Base-by-base conservation (phyloP, 164 flowering plant species). In the Umbellularia californica region DNA sequence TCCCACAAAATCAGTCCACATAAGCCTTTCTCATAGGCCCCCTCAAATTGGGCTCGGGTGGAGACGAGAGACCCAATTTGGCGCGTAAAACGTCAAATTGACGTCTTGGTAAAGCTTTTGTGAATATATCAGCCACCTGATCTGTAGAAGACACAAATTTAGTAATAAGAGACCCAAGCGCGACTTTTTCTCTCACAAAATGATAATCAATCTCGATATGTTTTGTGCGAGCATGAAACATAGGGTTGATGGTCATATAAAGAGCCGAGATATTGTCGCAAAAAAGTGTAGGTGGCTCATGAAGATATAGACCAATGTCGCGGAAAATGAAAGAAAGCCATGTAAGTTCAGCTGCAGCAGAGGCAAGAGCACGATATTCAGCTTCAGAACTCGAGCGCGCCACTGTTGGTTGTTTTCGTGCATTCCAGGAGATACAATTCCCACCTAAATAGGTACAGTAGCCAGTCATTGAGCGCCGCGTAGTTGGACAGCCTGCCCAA, bases 361-460 rank as follows among this genome's bases (percentile, higher is more conserved):
- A 12, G 3, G 69, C 69, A 2, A 66, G 20, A 19, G 69, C 20
- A 0, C 0, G 69, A 27, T 66, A 66, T 27, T 66, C 69, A 2
- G n/a, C 33, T 27, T 66, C 19, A 28, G 2, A 2, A 13, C 19
- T 11, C 1, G 69, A 66, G 2, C 69, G 69, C 2, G 41, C 30
- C 2, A 27, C n/a, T 25, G 41, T 66, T 11, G 69, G 19, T 25
- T 11, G 69, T 9, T 63, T 63, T 10, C 1, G 7, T 0, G 28
- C 5, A 24, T 63, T 51, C 73, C 64, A 71, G 5, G 73, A 71
- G 14, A 71, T 58, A 0, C 19, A 24, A 58, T 71, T 71, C 3
- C n/a, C 35, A 1, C 73, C 64, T 2, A 71, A 25, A 55, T 9
- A 71, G 15, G 25, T 24, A 23, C 22, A 47, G 55, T 71, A 71